These are phyloP conservation scores for Cadophora gregata DNA, from an alignment of 2,329 filamentous ascomycete genomes.

Conservation along the genomic window DNA sequence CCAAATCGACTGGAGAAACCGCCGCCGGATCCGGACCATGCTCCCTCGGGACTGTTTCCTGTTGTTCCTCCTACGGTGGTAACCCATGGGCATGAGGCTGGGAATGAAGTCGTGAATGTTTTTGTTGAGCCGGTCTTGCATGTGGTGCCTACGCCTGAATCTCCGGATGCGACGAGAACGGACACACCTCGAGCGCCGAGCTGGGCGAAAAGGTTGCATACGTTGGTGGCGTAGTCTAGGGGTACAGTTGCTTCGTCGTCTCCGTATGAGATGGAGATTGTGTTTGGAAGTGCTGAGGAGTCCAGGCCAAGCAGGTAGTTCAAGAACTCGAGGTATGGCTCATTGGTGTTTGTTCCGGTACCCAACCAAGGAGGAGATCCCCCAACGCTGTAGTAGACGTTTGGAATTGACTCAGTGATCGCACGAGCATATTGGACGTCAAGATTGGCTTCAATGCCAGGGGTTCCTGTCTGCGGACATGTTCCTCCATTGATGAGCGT, in stretches of 20 bases:
- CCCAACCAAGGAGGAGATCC: conserved; percentile 60
- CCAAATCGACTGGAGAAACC: conserved; percentile 52
- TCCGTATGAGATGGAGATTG: conserved; percentile 62
- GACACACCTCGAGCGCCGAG: conserved; percentile 57
- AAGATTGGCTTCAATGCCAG: conserved; percentile 59
- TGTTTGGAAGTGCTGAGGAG: conserved; percentile 61
- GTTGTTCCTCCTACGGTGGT: conserved; percentile 52
- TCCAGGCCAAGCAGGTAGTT: conserved; percentile 60
- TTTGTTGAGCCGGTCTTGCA: conserved; percentile 44
- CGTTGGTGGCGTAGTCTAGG: conserved; percentile 57
- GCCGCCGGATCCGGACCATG: conserved; percentile 46
- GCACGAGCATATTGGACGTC: conserved; percentile 63
- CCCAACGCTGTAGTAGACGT: conserved; percentile 61
- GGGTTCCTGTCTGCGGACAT: conserved; percentile 37
- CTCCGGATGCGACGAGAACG: conserved; percentile 55
- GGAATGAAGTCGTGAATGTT: conserved; percentile 56
- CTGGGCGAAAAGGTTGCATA: conserved; percentile 59
- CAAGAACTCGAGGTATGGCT: conserved; percentile 71
- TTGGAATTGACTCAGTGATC: conserved; percentile 59
- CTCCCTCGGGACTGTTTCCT: conserved; percentile 36
- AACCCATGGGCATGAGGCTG: conserved; percentile 58
- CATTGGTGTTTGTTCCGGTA: conserved; percentile 60
- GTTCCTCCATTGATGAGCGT: conserved; percentile 41
- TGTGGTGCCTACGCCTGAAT: conserved; percentile 50
- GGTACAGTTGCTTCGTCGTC: conserved; percentile 60